Evolutionary conservation across 441 rosid genomes (phyloP), one percentile per base, ranked within the genome.

Genomic region (Bocquillonia castaneifolia): DNA sequence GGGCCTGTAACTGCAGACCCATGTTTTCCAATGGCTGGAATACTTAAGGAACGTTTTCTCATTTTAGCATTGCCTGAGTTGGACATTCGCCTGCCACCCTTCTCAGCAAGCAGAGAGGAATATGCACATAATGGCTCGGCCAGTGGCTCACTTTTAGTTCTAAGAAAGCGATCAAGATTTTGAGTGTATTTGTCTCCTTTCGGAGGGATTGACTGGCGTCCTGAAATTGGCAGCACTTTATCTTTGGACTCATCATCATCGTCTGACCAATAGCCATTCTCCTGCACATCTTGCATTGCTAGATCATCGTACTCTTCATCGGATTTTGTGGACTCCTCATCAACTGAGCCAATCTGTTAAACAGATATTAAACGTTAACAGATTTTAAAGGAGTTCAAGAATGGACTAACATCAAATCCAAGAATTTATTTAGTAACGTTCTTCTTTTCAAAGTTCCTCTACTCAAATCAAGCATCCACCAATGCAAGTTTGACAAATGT

Each of bases 251-350:
- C 85, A 59, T 83, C 84, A 3, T 85, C 92, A 1, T 79, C 76
- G 5, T 85, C 96, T 0, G 89, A 72, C 82, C 80, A 71, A 64
- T 86, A 88, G n/a, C 90, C 89, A 67, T 79, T 81, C 58, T 79
- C 81, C 34, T 63, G 77, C 42, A 74, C 67, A 73, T 91, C 97
- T 72, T 72, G 82, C 97, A 94, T 85, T 36, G 95, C 97, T 59
- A 94, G 83, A 81, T 94, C 99, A 59, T 88, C 94, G 12, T 91
- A 94, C 79, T 94, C 96, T 78, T 94, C 97, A 29, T 94, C 99
- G 13, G 96, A 88, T 67, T 88, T 89, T n/a, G 97, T 86, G 1
- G 91, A 91, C 75, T 85, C 93, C 83, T 91, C 97, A 18, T 94
- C 99, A 39, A 94, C 96, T 2, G 96, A 94, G 1, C 99, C 99